A percentile compares a stretch with the other conserved stretches of the same genome.
Conservation (phyloP, 2,329 filamentous ascomycete genomes). For the Arthrobotrys iridis region DNA sequence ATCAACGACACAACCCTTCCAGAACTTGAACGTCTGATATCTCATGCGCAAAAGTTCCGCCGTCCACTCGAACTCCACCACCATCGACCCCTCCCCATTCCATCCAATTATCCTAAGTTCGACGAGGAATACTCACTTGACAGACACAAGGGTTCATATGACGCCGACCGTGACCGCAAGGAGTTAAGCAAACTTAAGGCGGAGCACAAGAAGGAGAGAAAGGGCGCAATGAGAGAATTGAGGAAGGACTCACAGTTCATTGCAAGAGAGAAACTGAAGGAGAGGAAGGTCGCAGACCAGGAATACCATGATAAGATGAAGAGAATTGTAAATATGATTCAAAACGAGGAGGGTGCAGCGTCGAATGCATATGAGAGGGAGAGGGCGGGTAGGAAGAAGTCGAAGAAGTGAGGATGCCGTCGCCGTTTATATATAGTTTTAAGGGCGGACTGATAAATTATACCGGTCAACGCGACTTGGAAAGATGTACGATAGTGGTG, state of each 20-base stretch:
- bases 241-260: conserved; percentile 96
- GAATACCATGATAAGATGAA: conserved; percentile 98
- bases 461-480: no score
- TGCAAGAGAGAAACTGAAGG: conserved; percentile 83
- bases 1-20: conserved; percentile 34
- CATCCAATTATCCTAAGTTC: conserved; percentile 89
- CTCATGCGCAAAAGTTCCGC: conserved; percentile 72
- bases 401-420: conserved; percentile 64
- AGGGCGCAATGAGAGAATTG: conserved; percentile 92
- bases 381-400: conserved; percentile 77
- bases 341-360: conserved; percentile 88
- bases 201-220: conserved; percentile 93
- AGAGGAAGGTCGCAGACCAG: conserved; percentile 92
- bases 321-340: conserved; percentile 90
- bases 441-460: no score
- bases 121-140: conserved; percentile 93
- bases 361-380: conserved; percentile 89
- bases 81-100: conserved; percentile 87
- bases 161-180: conserved; percentile 88
- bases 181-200: conserved; percentile 84
- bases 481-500: conserved; percentile 1
- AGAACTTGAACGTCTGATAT: conserved; percentile 28
- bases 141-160: conserved; percentile 79
- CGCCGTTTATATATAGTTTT: neutral
- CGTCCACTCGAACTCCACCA: conserved; percentile 87